These are phyloP conservation scores for Xerocomus spinulosus DNA, from an alignment of 768 basidiomycete species.

Conservation along the genomic window DNA sequence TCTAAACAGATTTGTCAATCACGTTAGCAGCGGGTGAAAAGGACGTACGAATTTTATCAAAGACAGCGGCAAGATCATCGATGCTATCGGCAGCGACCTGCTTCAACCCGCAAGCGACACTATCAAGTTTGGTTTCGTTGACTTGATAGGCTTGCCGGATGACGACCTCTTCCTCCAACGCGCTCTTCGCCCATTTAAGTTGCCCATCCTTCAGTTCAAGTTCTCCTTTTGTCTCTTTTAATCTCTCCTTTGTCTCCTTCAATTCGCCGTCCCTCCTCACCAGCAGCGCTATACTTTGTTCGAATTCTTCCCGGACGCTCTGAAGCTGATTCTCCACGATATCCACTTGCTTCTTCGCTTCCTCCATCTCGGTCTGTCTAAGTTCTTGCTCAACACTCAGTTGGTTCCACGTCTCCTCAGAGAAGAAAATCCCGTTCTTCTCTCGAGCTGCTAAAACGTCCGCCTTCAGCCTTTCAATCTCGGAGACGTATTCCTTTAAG, in stretches of 20 bases:
- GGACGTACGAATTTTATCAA: conserved; percentile 76
- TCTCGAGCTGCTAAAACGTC: conserved; percentile 89
- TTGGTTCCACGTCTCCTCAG: conserved; percentile 86
- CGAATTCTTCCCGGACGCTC: conserved; percentile 83
- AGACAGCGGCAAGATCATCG: conserved; percentile 63
- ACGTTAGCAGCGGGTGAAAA: neutral
- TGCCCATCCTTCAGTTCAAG: conserved; percentile 54
- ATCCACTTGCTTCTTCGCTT: conserved; percentile 77
- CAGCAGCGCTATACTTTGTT: conserved; percentile 77
- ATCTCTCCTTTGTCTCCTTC: conserved; percentile 50
- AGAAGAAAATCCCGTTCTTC: conserved; percentile 94
- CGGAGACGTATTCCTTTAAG: conserved; percentile 87
- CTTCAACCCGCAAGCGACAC: conserved; percentile 68
- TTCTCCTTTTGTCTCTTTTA: conserved; percentile 48
- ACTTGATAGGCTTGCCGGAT: conserved; percentile 74
- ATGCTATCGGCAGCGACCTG: conserved; percentile 62
- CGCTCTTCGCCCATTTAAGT: conserved; percentile 50
- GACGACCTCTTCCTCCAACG: conserved; percentile 74
- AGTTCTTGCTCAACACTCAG: conserved; percentile 74
- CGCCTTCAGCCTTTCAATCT: conserved; percentile 89
- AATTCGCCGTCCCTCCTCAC: conserved; percentile 76
- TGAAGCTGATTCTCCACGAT: conserved; percentile 80
- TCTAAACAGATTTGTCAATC: conserved; percentile 41
- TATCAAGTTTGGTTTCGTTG: conserved; percentile 66
- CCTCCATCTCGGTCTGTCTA: conserved; percentile 70